Conservation (phyloP, 2,329 filamentous ascomycete species). For the Pestalotiopsis sp. region DNA sequence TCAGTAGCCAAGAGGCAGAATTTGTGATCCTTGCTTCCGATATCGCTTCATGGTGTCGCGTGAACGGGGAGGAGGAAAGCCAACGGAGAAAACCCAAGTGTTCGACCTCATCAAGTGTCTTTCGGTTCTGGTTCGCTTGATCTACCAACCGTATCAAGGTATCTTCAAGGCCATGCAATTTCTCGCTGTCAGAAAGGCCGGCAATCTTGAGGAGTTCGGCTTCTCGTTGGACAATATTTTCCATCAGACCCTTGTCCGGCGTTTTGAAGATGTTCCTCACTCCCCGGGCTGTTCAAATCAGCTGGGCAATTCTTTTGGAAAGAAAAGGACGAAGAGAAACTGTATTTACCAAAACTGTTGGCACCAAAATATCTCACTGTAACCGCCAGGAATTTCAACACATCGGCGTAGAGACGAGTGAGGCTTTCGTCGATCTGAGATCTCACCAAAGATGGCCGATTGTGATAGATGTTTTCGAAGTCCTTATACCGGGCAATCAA, state of each 20-base stretch:
- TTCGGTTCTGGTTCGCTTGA: not conserved
- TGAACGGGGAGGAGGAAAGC: not conserved
- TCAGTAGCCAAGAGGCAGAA: not conserved
- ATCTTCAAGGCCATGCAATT: not conserved
- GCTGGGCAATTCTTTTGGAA: no score
- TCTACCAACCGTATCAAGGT: not conserved
- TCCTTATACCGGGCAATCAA: no score
- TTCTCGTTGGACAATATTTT: not conserved
- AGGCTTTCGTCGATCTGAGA: no score
- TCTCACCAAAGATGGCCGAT: no score
- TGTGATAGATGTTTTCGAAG: no score
- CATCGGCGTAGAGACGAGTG: no score
- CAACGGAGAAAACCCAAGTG: not conserved
- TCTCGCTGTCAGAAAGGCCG: not conserved
- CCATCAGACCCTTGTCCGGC: not conserved
- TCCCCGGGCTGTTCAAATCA: no score
- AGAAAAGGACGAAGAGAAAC: no score
- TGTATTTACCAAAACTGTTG: no score
- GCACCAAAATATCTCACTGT: no score
- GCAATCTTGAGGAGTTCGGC: not conserved
- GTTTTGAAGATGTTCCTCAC: no score
- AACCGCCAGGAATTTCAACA: no score
- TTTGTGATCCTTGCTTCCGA: not conserved
- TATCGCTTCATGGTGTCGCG: not conserved
- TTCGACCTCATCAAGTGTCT: not conserved